These are phyloP conservation scores for Spergularia azorica DNA, from an alignment of 179 eudicot genomes.

Conservation along the genomic window DNA sequence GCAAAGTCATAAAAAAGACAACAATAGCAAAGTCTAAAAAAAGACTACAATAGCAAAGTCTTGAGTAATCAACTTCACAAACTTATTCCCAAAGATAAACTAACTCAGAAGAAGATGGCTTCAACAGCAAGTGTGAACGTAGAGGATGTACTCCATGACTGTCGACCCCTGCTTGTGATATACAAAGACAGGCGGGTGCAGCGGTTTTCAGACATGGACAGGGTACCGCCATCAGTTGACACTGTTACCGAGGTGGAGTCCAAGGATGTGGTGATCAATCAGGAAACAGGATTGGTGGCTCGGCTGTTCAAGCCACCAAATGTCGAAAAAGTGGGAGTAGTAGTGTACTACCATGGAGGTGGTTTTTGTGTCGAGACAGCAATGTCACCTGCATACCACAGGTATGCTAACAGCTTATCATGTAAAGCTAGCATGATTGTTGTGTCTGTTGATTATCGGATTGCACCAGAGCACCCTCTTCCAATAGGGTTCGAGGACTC, in stretches of 20 bases:
- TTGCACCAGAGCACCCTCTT: slow-evolving; percentile 24
- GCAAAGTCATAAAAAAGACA: no score
- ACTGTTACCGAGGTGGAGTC: slow-evolving; percentile 34
- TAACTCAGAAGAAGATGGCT: background rate
- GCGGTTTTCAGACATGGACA: slow-evolving; percentile 10
- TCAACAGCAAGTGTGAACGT: slow-evolving; percentile 13
- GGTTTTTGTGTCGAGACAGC: slow-evolving; percentile 18
- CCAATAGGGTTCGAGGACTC: slow-evolving; percentile 24
- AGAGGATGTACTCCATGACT: slow-evolving; percentile 35
- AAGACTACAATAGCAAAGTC: background rate
- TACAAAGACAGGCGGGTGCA: slow-evolving; percentile 32
- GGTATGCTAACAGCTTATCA: background rate
- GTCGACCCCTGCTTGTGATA: slow-evolving; percentile 28
- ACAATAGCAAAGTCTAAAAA: background rate
- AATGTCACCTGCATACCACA: slow-evolving; percentile 18
- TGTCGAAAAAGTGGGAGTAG: background rate
- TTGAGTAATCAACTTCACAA: background rate
- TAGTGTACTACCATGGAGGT: slow-evolving; percentile 28
- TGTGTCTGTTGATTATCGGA: slow-evolving; percentile 27
- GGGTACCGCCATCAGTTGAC: slow-evolving; percentile 28
- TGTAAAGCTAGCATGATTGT: slow-evolving; percentile 17
- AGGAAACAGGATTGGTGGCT: slow-evolving; percentile 1
- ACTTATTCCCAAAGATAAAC: background rate
- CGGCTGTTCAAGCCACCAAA: slow-evolving; percentile 39
- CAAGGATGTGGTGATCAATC: slow-evolving; percentile 25